Evolutionary conservation across 2,329 filamentous ascomycete species (phyloP), one percentile per base, ranked within the genome.

Genomic region (Arachnomyces sp.): DNA sequence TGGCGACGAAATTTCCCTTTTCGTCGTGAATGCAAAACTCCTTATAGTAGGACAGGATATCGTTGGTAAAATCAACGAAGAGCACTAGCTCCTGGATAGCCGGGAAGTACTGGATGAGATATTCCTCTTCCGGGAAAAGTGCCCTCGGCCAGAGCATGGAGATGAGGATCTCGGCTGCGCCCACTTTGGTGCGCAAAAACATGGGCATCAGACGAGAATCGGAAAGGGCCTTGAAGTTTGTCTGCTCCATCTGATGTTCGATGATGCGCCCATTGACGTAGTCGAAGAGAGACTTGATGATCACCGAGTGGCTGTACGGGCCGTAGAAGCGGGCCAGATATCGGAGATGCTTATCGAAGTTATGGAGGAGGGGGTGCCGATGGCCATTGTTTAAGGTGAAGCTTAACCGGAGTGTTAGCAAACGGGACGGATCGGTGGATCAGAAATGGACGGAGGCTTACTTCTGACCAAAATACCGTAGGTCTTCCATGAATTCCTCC

Each of bases 1-100:
- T 47, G 6, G 37, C 34, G 31, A 47, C 37, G 7, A 47, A 47
- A 34, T 43, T 41, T 7, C 39, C 43, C 15, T 17, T 43, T 29
- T 47, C 45, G 14, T 45, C 12, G 1, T 7, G 8, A 20, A 45
- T 29, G 28, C 37, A 16, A 32, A 45, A 43, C 20, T 47, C 45
- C 29, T 47, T 47, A 16, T 47, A 47, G 29, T 47, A 47, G 0
- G 43, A 47, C 13, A 47, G 25, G 20, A 47, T 43, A 17, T 47
- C 45, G 40, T 47, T 47, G 7, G 43, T 43, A 14, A 45, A 43
- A 16, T 47, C 40, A n/a, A 39, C 45, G 29, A 43, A 43, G 6
- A 45, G 30, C 5, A 42, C 20, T 14, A 45, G 40, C 18, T 47
- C 45, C 25, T 45, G 40, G 5, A 38, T 35, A 14, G 32, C 7